These are phyloP conservation scores for Lachnum nothofagi DNA, from an alignment of 2,329 filamentous ascomycete species.

Conservation along the genomic window DNA sequence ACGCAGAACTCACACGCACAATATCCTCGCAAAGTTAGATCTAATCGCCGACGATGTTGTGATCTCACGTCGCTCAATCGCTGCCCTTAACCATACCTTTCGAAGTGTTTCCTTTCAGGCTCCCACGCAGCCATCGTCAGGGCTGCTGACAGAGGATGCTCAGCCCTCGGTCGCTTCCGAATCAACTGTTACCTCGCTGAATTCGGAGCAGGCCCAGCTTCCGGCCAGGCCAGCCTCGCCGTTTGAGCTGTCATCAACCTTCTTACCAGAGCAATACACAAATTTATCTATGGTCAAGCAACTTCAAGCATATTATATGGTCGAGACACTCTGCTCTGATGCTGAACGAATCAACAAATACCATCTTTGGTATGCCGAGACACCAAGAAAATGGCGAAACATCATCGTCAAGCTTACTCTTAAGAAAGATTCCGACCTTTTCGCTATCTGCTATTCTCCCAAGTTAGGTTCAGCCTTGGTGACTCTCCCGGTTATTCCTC, in stretches of 20 bases:
- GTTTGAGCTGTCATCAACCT: neutral
- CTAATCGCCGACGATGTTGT: neutral
- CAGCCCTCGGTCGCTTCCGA: too few species aligned
- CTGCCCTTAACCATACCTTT: neutral
- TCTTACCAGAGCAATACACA: neutral
- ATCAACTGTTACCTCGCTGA: too few species aligned
- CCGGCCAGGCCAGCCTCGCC: neutral
- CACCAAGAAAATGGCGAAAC: neutral
- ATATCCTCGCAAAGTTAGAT: neutral
- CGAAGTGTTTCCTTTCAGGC: neutral
- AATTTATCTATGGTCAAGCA: neutral
- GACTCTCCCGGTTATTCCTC: too few species aligned
- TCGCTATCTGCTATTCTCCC: too few species aligned
- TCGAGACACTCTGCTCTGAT: neutral
- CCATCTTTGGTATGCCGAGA: neutral
- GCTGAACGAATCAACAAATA: neutral
- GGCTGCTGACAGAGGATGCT: too few species aligned
- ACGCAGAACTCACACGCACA: neutral
- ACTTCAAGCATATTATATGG: neutral
- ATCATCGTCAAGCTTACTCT: neutral
- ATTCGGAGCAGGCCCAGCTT: too few species aligned
- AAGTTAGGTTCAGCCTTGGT: neutral
- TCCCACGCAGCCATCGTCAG: neutral
- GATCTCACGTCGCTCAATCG: neutral
- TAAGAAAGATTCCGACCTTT: too few species aligned